These are phyloP conservation scores for Biancaea sappan DNA, from an alignment of 306 rosid species.

Conservation along the genomic window DNA sequence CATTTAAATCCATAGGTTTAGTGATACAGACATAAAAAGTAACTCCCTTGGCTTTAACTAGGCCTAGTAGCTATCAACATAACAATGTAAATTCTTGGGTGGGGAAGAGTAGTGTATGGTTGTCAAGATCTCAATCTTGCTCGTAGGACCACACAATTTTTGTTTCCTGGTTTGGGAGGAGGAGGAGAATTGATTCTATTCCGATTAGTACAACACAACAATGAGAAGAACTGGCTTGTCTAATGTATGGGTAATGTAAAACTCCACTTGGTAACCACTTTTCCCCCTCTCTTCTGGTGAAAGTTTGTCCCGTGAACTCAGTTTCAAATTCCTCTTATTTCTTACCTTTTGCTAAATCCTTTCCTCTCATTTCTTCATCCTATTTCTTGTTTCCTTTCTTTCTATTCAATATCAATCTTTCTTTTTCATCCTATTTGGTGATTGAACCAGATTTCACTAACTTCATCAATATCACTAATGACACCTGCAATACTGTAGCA, in stretches of 20 bases:
- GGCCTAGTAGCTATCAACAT: too few species aligned
- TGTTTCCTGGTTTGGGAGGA: too few species aligned
- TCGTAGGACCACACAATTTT: neutral
- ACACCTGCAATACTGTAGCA: too few species aligned
- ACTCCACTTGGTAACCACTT: neutral
- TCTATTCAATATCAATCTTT: neutral
- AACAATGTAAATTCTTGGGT: too few species aligned
- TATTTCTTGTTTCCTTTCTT: neutral
- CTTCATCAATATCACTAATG: neutral
- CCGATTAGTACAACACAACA: too few species aligned
- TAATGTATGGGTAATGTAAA: neutral
- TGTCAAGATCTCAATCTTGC: neutral
- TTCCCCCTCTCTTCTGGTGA: neutral
- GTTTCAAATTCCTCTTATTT: neutral
- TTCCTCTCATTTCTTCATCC: neutral
- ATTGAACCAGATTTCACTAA: neutral
- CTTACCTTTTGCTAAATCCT: neutral
- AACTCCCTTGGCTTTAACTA: too few species aligned
- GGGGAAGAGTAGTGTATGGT: neutral
- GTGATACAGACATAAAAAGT: too few species aligned
- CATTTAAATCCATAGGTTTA: neutral
- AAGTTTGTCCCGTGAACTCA: neutral
- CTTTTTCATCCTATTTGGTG: neutral
- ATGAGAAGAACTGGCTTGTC: neutral
- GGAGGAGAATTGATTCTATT: too few species aligned